These are phyloP conservation scores for Leccinum fibrillosum DNA, from an alignment of 768 basidiomycete genomes.

Conservation along the genomic window DNA sequence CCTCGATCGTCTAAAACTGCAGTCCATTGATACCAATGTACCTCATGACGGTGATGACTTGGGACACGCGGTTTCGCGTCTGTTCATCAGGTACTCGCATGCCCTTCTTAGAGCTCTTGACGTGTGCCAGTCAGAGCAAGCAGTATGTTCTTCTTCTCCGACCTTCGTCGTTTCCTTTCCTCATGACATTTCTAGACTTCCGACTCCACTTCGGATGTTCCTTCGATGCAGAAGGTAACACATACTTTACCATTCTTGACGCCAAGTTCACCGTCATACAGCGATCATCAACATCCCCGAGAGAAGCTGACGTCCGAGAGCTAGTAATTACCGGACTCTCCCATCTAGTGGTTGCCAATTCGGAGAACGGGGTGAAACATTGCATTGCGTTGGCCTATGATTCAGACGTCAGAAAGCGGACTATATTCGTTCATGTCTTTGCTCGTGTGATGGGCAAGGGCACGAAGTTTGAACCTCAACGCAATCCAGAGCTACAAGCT, in stretches of 20 bases:
- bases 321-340: constrained; percentile 78
- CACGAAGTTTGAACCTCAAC: constrained; percentile 67
- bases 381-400: constrained; percentile 80
- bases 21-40: constrained; percentile 48
- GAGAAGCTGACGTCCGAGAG: constrained; percentile 65
- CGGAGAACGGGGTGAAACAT: constrained; percentile 86
- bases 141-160: constrained; percentile 32
- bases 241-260: not conserved
- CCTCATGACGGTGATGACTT: constrained; percentile 58
- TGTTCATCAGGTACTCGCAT: constrained; percentile 77
- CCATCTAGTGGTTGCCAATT: constrained; percentile 78
- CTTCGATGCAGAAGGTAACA: constrained; percentile 46
- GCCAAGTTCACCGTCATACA: constrained; percentile 18
- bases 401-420: constrained; percentile 60
- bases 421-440: constrained; percentile 84
- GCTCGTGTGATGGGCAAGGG: constrained; percentile 78
- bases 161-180: constrained; percentile 4
- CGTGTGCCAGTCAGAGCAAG: constrained; percentile 43
- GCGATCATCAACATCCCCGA: constrained; percentile 45
- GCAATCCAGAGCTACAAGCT: constrained; percentile 44
- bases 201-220: constrained; percentile 49
- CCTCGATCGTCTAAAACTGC: constrained; percentile 70
- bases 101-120: constrained; percentile 63
- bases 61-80: constrained; percentile 65
- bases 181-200: constrained; percentile 34